Evolutionary conservation across 2,329 filamentous ascomycete species (phyloP).

Genomic region (Apiospora malaysiana): DNA sequence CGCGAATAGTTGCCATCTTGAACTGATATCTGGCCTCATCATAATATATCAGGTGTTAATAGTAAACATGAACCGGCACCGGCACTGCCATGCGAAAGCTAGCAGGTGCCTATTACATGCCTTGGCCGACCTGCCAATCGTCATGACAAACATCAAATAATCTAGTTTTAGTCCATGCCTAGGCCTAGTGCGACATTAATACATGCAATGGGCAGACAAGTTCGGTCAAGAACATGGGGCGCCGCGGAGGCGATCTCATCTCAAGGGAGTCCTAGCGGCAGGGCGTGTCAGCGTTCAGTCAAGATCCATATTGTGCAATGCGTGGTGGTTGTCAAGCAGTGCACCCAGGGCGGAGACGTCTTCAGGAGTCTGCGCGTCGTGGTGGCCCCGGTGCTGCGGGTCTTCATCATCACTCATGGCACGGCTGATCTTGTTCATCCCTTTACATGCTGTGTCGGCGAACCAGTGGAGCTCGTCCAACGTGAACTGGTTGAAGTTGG

Average conservation of each 20-base stretch:
- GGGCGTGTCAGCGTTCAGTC: background rate
- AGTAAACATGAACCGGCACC: background rate
- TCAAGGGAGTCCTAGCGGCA: background rate
- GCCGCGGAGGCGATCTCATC: background rate
- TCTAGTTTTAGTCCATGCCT: background rate
- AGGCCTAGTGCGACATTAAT: background rate
- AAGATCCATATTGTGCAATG: background rate
- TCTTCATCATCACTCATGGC: slow-evolving; percentile 24
- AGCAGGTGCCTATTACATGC: background rate
- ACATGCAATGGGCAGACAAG: background rate
- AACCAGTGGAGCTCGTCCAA: slow-evolving; percentile 52
- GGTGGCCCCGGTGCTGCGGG: background rate
- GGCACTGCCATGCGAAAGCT: background rate
- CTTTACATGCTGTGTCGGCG: slow-evolving; percentile 49
- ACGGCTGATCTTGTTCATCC: slow-evolving; percentile 50
- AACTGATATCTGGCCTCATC: background rate
- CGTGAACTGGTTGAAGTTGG: slow-evolving; percentile 50
- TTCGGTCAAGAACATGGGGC: background rate
- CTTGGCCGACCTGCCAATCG: background rate
- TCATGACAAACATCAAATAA: background rate
- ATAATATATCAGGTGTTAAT: background rate
- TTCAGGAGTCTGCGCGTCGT: background rate
- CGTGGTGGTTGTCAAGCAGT: background rate
- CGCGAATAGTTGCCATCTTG: background rate
- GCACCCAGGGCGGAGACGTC: background rate